Conservation (phyloP, 2,329 filamentous ascomycete genomes). For the Phialophora tarda region DNA sequence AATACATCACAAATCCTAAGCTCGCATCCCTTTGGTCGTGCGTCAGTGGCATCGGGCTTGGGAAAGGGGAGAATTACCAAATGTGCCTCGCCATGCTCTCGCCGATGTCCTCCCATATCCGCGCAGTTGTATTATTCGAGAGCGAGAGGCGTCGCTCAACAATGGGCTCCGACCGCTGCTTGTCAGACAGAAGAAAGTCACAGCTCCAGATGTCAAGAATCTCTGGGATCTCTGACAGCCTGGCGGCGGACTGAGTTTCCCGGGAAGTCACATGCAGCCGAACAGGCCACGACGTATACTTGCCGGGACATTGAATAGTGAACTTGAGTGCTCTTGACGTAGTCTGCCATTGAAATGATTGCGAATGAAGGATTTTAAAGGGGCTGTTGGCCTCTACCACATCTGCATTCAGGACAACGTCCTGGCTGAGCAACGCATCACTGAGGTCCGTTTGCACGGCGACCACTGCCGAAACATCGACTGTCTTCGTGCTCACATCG, state of each 20-base stretch:
- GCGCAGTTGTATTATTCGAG: constrained; percentile 48
- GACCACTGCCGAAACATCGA: constrained; percentile 59
- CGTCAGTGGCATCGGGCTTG: constrained; percentile 24
- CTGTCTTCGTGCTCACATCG: constrained; percentile 50
- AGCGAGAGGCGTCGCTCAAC: constrained; percentile 62
- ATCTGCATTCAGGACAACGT: constrained; percentile 48
- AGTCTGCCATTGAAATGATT: constrained; percentile 52
- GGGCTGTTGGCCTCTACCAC: constrained; percentile 35
- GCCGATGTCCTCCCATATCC: constrained; percentile 71
- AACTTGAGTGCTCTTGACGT: constrained; percentile 54
- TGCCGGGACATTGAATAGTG: constrained; percentile 44
- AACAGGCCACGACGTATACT: constrained; percentile 34
- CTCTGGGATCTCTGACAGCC: constrained; percentile 44
- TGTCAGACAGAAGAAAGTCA: constrained; percentile 49
- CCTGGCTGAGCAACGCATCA: constrained; percentile 63
- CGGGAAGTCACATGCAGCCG: constrained; percentile 37
- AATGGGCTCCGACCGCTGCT: constrained; percentile 55
- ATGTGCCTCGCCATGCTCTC: constrained; percentile 75
- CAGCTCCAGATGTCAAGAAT: constrained; percentile 65
- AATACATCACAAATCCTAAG: constrained; percentile 61
- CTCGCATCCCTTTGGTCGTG: constrained; percentile 59
- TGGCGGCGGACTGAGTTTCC: constrained; percentile 22
- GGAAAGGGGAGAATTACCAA: constrained; percentile 57
- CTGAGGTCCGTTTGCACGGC: constrained; percentile 73
- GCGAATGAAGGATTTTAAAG: constrained; percentile 49